A percentile compares a stretch with the other conserved stretches of the same genome.
Evolutionary conservation across 2,329 filamentous ascomycete species (phyloP).

Genomic region (Colletotrichum musae): DNA sequence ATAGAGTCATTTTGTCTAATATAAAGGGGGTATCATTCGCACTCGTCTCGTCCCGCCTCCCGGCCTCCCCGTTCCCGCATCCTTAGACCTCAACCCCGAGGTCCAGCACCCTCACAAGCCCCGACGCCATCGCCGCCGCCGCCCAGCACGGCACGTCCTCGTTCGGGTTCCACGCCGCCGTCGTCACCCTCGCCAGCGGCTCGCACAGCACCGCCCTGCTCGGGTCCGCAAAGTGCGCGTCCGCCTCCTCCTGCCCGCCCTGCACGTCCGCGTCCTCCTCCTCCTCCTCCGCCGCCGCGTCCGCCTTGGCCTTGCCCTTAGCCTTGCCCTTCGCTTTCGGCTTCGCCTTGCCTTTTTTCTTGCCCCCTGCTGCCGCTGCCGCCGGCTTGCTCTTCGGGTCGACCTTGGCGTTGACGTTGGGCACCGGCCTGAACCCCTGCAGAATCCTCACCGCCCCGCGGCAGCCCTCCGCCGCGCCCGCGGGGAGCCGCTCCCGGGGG

Average conservation of each 20-base stretch:
- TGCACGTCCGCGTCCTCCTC: conserved; percentile 45
- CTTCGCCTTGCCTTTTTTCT: conserved; percentile 54
- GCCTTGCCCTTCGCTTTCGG: conserved; percentile 54
- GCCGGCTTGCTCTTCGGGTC: conserved; percentile 59
- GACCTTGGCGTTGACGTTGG: conserved; percentile 62
- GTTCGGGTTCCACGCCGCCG: conserved; percentile 79
- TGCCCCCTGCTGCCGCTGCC: conserved; percentile 44
- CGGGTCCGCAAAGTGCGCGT: conserved; percentile 50
- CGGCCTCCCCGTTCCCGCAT: neutral
- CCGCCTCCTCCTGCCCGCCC: conserved; percentile 43
- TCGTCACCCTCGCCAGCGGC: conserved; percentile 73
- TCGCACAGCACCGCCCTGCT: conserved; percentile 70
- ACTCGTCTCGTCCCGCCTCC: neutral
- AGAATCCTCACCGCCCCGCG: conserved; percentile 66
- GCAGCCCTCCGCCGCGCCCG: neutral
- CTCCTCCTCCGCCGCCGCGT: conserved; percentile 49
- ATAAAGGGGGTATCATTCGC: conserved; percentile 29
- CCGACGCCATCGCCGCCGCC: conserved; percentile 76
- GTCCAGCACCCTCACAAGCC: conserved; percentile 77
- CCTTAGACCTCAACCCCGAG: conserved; percentile 64
- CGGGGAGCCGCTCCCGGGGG: conserved; percentile 49
- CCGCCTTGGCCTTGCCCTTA: conserved; percentile 49
- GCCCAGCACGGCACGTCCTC: conserved; percentile 76
- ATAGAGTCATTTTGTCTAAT: conserved; percentile 27
- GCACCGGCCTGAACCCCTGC: conserved; percentile 66